These are phyloP conservation scores for Psidium guajava DNA, from an alignment of 345 rosid genomes.

Conservation along the genomic window DNA sequence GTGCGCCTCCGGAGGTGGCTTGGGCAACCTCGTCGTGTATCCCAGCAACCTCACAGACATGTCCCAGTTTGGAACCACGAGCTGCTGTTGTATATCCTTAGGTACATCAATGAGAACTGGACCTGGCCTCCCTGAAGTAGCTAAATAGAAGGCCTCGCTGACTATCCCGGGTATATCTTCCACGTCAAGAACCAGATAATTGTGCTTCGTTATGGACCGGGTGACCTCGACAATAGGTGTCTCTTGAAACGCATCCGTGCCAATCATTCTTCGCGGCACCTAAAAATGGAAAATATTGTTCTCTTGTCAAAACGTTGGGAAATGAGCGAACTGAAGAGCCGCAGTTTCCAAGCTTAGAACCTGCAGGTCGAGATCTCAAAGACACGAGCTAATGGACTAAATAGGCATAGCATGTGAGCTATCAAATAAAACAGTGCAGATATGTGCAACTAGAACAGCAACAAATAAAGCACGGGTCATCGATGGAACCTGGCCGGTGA, in stretches of 20 bases:
- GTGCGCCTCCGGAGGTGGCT: slow-evolving; percentile 35
- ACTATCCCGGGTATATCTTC: slow-evolving; percentile 87
- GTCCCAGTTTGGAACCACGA: slow-evolving; percentile 74
- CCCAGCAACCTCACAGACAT: slow-evolving; percentile 50
- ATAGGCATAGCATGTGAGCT: background rate
- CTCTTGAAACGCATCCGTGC: slow-evolving; percentile 90
- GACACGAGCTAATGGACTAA: background rate
- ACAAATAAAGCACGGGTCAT: background rate
- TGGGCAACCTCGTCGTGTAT: slow-evolving; percentile 72
- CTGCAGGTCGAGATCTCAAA: background rate
- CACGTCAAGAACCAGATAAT: slow-evolving; percentile 73
- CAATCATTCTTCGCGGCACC: slow-evolving; percentile 93
- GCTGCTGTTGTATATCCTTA: slow-evolving; percentile 89
- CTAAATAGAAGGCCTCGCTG: slow-evolving; percentile 72
- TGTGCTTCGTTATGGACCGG: slow-evolving; percentile 83
- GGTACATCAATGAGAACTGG: slow-evolving; percentile 88
- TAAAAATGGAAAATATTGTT: background rate
- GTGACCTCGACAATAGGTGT: slow-evolving; percentile 93
- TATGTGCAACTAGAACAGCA: background rate
- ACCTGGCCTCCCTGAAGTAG: slow-evolving; percentile 88
- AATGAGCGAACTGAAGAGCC: background rate
- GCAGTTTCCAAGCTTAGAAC: background rate
- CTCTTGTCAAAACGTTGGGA: background rate
- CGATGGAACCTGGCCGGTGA: slow-evolving; percentile 66
- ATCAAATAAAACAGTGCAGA: background rate